These are phyloP conservation scores for Prunus dulcis DNA, from an alignment of 306 rosid genomes.

Conservation along the genomic window DNA sequence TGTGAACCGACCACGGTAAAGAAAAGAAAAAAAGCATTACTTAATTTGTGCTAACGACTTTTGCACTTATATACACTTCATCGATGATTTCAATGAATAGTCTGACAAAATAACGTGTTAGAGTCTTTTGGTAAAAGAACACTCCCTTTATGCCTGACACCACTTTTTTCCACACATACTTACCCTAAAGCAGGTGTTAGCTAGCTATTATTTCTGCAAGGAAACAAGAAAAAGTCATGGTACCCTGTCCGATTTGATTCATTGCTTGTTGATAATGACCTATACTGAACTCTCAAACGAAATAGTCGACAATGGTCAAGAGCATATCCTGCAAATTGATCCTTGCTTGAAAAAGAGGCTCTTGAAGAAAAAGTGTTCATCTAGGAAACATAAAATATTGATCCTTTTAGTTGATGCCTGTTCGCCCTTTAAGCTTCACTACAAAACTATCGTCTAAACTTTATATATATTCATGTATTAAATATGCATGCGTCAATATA, in stretches of 20 bases:
- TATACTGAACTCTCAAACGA: neutral
- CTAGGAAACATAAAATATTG: neutral
- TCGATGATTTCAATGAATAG: neutral
- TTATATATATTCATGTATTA: neutral
- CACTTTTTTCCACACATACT: neutral
- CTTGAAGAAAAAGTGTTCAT: neutral
- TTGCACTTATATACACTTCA: too few species aligned
- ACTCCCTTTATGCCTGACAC: neutral
- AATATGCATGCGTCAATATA: neutral
- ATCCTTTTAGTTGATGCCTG: neutral
- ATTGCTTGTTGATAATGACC: slow-evolving; percentile 1
- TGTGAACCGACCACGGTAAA: neutral
- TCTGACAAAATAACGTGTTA: neutral
- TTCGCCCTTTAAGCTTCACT: neutral
- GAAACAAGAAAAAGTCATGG: slow-evolving; percentile 1
- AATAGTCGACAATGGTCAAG: slow-evolving; percentile 2
- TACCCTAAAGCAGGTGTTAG: neutral
- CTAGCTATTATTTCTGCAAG: neutral
- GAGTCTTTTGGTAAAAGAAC: neutral
- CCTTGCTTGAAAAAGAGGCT: slow-evolving; percentile 6
- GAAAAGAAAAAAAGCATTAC: neutral
- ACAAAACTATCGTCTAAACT: neutral
- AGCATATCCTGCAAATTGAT: slow-evolving; percentile 25
- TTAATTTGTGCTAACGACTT: neutral
- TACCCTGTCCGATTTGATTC: neutral